Evolutionary conservation across 2,329 filamentous ascomycete species (phyloP).

Genomic region (Phyllosticta ampelicida): DNA sequence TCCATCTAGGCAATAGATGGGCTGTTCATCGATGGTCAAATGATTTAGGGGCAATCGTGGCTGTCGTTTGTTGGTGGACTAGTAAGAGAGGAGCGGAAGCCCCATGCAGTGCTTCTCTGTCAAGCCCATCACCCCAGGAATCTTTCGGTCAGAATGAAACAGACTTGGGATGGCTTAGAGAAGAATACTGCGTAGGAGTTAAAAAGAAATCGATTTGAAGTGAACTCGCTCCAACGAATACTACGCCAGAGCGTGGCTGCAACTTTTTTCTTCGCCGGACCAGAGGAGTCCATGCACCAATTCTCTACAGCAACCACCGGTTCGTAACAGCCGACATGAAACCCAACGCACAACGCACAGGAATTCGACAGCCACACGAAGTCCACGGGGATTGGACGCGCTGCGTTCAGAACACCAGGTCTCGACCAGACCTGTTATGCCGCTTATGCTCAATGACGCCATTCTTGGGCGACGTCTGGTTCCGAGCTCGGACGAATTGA

Average conservation of each 20-base stretch:
- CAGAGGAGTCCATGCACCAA: neutral
- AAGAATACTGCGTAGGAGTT: no score
- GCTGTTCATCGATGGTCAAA: no score
- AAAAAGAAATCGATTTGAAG: no score
- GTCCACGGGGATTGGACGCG: neutral
- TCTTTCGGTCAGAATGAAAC: neutral
- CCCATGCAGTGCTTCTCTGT: neutral
- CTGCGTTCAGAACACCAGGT: neutral
- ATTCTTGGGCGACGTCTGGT: neutral
- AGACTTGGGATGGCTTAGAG: neutral
- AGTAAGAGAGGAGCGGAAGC: neutral
- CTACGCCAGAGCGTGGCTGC: no score
- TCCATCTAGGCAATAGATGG: neutral
- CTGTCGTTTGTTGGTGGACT: neutral
- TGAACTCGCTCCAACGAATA: no score
- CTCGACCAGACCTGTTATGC: neutral
- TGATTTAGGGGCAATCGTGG: neutral
- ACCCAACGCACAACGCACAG: neutral
- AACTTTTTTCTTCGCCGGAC: no score
- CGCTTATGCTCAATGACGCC: neutral
- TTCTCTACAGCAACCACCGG: neutral
- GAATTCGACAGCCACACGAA: neutral
- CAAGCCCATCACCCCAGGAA: neutral
- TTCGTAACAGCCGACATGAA: neutral
- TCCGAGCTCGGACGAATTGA: no score